Percentiles rank a stretch among this genome's conserved stretches.
phyloP scores from a whole-genome alignment of 768 basidiomycete genomes.

The Dioszegia aurantiaca region DNA sequence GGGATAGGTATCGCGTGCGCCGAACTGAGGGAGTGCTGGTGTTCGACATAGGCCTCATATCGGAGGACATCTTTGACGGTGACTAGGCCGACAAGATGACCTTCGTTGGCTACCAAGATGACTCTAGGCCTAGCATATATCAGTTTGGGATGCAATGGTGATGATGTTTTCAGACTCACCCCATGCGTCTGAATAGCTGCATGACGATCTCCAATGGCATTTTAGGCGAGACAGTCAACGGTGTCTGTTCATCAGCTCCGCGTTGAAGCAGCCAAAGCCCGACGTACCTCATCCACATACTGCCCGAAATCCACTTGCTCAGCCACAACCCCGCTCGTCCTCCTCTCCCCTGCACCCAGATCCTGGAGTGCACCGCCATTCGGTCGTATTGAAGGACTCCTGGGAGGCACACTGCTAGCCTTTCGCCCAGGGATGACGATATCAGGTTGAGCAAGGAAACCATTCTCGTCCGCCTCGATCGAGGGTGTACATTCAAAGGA shows the following conservation, averaged over 20 bases:
- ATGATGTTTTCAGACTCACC: constrained; percentile 60
- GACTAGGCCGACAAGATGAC: constrained; percentile 75
- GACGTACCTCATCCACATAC: constrained; percentile 87
- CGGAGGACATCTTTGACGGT: constrained; percentile 95
- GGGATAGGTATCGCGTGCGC: constrained; percentile 4
- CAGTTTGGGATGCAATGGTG: background rate
- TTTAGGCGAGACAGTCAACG: constrained; percentile 85
- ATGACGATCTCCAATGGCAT: constrained; percentile 93
- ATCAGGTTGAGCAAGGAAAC: constrained; percentile 27
- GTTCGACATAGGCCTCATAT: constrained; percentile 60
- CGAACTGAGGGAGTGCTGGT: constrained; percentile 11
- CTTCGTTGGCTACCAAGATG: constrained; percentile 88
- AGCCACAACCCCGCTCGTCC: constrained; percentile 36
- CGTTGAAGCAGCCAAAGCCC: background rate
- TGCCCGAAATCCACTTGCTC: constrained; percentile 61
- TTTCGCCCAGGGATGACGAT: constrained; percentile 33
- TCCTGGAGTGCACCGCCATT: background rate
- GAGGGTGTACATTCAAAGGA: constrained; percentile 61
- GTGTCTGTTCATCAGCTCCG: constrained; percentile 62
- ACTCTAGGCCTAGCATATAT: constrained; percentile 70
- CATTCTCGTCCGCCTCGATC: constrained; percentile 14
- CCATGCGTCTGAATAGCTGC: constrained; percentile 96
- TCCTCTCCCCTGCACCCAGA: constrained; percentile 9
- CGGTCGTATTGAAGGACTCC: constrained; percentile 2
- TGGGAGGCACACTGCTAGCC: constrained; percentile 2